Percentiles rank a stretch among this genome's conserved stretches.
These are phyloP conservation scores for Pseudogymnoascus sp. DNA, from an alignment of 2,329 filamentous ascomycete species.

Conservation along the genomic window DNA sequence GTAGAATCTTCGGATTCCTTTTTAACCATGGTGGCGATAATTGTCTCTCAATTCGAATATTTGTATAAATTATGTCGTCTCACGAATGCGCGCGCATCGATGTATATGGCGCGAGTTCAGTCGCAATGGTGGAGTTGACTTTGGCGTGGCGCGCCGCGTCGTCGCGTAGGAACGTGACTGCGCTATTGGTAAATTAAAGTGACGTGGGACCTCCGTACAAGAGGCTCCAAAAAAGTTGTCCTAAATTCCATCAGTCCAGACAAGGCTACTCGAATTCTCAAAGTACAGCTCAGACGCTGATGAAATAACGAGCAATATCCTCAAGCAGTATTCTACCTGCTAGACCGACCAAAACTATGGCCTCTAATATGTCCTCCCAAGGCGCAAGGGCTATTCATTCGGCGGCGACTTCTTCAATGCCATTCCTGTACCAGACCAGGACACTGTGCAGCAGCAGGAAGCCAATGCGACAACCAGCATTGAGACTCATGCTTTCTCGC, in stretches of 20 bases:
- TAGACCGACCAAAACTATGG: constrained; percentile 6
- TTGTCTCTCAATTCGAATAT: not conserved
- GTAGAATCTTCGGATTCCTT: not conserved
- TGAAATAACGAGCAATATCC: not conserved
- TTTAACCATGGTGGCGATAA: not conserved
- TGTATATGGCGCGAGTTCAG: not conserved
- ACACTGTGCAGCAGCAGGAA: constrained; percentile 38
- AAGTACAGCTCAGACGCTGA: not conserved
- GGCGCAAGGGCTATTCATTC: constrained; percentile 13
- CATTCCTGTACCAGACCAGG: constrained; percentile 66
- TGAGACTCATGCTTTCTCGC: not conserved
- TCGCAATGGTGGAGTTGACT: not conserved
- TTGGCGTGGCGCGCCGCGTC: not conserved
- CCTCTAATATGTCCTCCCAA: constrained; percentile 11
- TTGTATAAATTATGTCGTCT: not conserved
- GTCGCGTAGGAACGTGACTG: constrained; percentile 4
- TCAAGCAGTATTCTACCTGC: not conserved
- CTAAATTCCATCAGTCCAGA: not conserved
- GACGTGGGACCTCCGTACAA: not conserved
- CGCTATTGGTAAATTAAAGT: not conserved
- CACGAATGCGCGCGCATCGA: not conserved
- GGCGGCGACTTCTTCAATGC: constrained; percentile 44
- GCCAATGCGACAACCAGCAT: not conserved
- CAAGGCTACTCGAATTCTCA: not conserved
- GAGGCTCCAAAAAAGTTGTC: constrained; percentile 5